These are phyloP conservation scores for Corynespora cassiicola DNA, from an alignment of 2,329 filamentous ascomycete genomes.

Conservation along the genomic window DNA sequence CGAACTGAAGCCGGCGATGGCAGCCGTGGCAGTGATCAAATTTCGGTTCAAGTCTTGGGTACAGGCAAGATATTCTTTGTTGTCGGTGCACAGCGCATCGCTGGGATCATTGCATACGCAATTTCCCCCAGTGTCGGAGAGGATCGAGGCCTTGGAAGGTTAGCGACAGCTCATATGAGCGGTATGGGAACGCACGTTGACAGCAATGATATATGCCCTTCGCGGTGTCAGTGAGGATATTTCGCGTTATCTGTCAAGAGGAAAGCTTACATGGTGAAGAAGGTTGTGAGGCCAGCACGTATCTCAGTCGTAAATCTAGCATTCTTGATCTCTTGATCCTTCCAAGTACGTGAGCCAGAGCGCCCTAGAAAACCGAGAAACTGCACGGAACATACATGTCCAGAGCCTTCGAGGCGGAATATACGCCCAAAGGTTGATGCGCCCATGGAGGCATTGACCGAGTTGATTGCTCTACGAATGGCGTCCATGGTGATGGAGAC, in stretches of 20 bases:
- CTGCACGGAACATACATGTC: constrained; percentile 73
- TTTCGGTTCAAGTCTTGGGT: constrained; percentile 71
- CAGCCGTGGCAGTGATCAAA: constrained; percentile 82
- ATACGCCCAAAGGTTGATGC: constrained; percentile 47
- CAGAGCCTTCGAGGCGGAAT: constrained; percentile 82
- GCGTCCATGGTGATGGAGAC: constrained; percentile 30
- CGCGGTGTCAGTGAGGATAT: background rate
- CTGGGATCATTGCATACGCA: constrained; percentile 67
- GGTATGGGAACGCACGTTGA: constrained; percentile 26
- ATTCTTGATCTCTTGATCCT: constrained; percentile 74
- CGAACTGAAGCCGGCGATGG: constrained; percentile 76
- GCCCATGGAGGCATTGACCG: constrained; percentile 31
- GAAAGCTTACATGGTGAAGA: constrained; percentile 69
- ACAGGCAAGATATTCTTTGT: constrained; percentile 69
- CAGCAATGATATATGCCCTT: constrained; percentile 38
- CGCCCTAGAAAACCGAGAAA: too few relatives aligned
- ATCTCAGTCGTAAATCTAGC: constrained; percentile 85
- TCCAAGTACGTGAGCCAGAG: too few relatives aligned
- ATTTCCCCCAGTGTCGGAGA: constrained; percentile 72
- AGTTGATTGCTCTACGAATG: constrained; percentile 21
- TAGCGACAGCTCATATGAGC: constrained; percentile 5
- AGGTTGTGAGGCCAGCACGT: constrained; percentile 78
- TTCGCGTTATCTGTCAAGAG: too few relatives aligned
- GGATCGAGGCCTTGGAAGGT: constrained; percentile 39
- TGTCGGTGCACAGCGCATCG: constrained; percentile 60